Evolutionary conservation across 108 stramenopile genomes (phyloP).

Genomic region (Nitzschia putrida): DNA sequence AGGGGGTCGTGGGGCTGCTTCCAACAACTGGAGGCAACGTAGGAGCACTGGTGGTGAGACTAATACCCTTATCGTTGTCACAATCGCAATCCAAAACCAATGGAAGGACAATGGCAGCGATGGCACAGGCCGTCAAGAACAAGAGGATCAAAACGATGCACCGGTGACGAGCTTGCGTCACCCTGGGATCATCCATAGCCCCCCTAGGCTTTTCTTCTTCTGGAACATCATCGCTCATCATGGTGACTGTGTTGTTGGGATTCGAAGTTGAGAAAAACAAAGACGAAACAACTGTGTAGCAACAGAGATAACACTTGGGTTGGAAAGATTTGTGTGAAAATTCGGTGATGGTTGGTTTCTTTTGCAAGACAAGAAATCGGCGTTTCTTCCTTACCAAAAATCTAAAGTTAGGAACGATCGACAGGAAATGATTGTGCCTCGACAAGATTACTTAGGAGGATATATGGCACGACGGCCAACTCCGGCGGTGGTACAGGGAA

Average conservation of each 20-base stretch:
- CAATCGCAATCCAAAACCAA: constrained; percentile 20
- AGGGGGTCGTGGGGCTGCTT: not conserved
- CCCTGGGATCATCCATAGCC: constrained; percentile 13
- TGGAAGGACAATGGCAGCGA: constrained; percentile 32
- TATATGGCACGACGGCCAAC: too few species aligned
- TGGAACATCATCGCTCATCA: constrained; percentile 22
- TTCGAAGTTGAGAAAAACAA: too few species aligned
- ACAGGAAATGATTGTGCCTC: too few species aligned
- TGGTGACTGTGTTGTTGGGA: not conserved
- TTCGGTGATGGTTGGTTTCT: too few species aligned
- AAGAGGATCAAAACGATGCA: constrained; percentile 23
- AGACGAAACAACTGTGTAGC: too few species aligned
- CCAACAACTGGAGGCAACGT: not conserved
- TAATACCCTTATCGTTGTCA: not conserved
- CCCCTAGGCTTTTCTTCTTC: not conserved
- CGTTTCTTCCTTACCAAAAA: too few species aligned
- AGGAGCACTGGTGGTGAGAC: not conserved
- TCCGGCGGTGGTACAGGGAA: too few species aligned
- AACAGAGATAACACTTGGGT: too few species aligned
- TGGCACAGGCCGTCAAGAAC: constrained; percentile 9
- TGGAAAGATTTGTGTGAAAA: too few species aligned
- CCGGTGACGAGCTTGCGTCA: constrained; percentile 11
- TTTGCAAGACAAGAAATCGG: too few species aligned
- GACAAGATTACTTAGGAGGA: too few species aligned
- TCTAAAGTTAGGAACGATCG: too few species aligned